phyloP scores from a whole-genome alignment of 352 stramenopile genomes.

The Saprolegnia diclina region DNA sequence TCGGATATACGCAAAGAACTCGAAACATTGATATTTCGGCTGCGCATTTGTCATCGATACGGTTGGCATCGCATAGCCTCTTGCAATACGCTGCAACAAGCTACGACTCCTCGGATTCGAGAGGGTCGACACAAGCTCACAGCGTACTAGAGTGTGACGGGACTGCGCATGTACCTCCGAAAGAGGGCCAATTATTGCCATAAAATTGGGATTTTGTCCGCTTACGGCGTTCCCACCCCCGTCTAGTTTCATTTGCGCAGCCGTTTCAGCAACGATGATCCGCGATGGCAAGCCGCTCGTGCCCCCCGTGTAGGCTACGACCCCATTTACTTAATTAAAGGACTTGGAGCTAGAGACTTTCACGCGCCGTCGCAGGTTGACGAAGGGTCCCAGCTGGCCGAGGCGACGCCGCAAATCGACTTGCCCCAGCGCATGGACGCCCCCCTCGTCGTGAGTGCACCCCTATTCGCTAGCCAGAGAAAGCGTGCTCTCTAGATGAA shows the following conservation, averaged over 20 bases:
- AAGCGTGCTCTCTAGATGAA: slow-evolving; percentile 49
- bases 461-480: background rate
- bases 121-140: too few species aligned
- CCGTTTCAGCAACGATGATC: background rate
- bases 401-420: slow-evolving; percentile 68
- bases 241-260: background rate
- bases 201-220: background rate
- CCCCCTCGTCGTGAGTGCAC: slow-evolving; percentile 37
- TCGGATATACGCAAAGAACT: too few species aligned
- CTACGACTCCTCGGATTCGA: too few species aligned
- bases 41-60: too few species aligned
- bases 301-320: slow-evolving; percentile 13
- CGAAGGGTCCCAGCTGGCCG: slow-evolving; percentile 71
- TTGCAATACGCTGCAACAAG: too few species aligned
- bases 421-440: slow-evolving; percentile 71
- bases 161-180: too few species aligned
- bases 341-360: background rate
- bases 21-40: too few species aligned
- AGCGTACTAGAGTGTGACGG: too few species aligned
- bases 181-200: too few species aligned
- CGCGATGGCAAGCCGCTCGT: slow-evolving; percentile 12
- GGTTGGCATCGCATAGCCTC: too few species aligned
- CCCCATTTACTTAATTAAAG: too few species aligned
- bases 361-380: slow-evolving; percentile 28
- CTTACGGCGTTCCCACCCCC: background rate